These are phyloP conservation scores for Aspergillus ellipticus DNA, from an alignment of 495 filamentous ascomycete genomes.

Conservation along the genomic window DNA sequence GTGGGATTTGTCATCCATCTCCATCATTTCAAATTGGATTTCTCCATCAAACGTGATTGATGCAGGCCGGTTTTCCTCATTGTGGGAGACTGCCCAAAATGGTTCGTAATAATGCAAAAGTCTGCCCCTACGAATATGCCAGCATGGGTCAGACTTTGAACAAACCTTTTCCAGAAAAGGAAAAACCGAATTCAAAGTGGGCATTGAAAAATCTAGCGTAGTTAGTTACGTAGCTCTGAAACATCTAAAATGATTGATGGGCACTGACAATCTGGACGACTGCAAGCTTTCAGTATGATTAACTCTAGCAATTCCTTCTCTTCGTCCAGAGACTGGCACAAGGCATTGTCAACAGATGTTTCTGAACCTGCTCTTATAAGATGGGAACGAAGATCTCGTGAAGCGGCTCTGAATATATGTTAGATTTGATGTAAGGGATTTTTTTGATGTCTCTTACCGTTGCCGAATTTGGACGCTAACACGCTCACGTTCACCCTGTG, in stretches of 20 bases:
- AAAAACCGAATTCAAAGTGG: conserved; percentile 13
- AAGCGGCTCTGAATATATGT: conserved; percentile 8
- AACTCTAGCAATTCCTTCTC: conserved; percentile 14
- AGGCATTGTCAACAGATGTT: conserved; percentile 5
- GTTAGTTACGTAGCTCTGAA: conserved; percentile 1
- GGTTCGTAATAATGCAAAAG: conserved; percentile 8
- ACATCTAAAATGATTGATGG: not conserved
- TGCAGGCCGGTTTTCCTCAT: not conserved
- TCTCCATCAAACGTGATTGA: not conserved
- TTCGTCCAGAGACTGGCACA: conserved; percentile 10
- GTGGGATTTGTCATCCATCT: not conserved
- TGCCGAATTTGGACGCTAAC: conserved; percentile 1
- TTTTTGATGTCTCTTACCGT: conserved; percentile 9
- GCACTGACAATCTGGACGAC: conserved; percentile 14
- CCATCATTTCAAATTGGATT: not conserved
- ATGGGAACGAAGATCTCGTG: conserved; percentile 12
- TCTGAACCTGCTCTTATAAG: not conserved
- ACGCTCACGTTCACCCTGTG: conserved; percentile 7
- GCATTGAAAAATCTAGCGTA: conserved; percentile 12
- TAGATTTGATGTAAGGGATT: not conserved
- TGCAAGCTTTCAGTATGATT: conserved; percentile 10
- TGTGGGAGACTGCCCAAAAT: conserved; percentile 9
- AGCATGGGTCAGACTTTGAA: conserved; percentile 9
- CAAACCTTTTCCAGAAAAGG: conserved; percentile 10
- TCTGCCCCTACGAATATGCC: conserved; percentile 13